Percentiles rank a stretch among this genome's conserved stretches.
Conservation (phyloP, 352 stramenopile species). For the Halophytophthora polymorphica region DNA sequence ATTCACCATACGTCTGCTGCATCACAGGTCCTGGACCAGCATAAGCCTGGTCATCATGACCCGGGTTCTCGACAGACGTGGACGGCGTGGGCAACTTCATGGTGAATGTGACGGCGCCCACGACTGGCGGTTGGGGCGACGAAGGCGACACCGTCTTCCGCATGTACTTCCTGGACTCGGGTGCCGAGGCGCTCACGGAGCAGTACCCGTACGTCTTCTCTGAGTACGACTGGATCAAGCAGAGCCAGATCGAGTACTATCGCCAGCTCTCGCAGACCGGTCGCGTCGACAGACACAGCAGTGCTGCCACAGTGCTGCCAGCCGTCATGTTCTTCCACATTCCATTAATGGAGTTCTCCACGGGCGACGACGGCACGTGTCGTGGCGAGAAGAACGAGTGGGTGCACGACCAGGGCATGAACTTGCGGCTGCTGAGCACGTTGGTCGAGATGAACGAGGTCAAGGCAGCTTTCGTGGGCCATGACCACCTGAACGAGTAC, state of each 20-base stretch:
- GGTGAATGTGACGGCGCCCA: slow-evolving; percentile 37
- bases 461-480: slow-evolving; percentile 55
- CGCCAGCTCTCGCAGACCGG: slow-evolving; percentile 23
- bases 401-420: slow-evolving; percentile 35
- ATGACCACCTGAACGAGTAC: slow-evolving; percentile 67
- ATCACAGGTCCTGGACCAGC: too few relatives aligned
- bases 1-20: too few relatives aligned
- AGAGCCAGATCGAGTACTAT: slow-evolving; percentile 49
- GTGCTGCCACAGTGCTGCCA: slow-evolving; percentile 17
- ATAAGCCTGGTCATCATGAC: too few relatives aligned
- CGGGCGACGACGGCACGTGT: slow-evolving; percentile 12
- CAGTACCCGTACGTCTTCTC: slow-evolving; percentile 33
- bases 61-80: too few relatives aligned
- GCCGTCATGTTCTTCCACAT: slow-evolving; percentile 74
- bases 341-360: slow-evolving; percentile 45
- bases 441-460: slow-evolving; percentile 51
- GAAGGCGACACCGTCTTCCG: slow-evolving; percentile 32
- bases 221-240: slow-evolving; percentile 55
- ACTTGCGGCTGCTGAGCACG: slow-evolving; percentile 37
- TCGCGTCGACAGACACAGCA: slow-evolving; percentile 17
- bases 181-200: slow-evolving; percentile 18
- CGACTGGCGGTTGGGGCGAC: slow-evolving; percentile 26
- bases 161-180: slow-evolving; percentile 67
- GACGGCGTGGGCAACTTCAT: slow-evolving; percentile 59
- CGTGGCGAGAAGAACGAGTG: slow-evolving; percentile 38